Conservation (phyloP, 768 basidiomycete genomes). For the Boletus rubescentipes region DNA sequence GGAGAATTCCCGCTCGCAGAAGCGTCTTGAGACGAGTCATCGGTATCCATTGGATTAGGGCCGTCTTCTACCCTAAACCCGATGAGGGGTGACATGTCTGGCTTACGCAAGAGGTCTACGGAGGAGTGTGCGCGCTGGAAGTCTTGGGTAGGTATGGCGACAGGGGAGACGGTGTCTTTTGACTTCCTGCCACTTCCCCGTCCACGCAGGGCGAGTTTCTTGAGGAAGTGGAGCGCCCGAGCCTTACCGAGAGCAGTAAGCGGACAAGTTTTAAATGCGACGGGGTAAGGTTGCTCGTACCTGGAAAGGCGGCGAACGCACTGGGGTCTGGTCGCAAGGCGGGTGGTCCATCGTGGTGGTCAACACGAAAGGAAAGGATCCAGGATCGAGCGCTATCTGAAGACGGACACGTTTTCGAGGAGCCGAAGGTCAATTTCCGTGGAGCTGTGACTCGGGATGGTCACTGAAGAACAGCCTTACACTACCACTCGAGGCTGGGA, state of each 20-base stretch:
- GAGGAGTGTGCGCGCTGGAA: constrained; percentile 34
- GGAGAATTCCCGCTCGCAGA: constrained; percentile 25
- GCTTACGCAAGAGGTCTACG: constrained; percentile 32
- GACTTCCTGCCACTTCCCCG: constrained; percentile 31
- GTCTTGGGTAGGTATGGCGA: constrained; percentile 22
- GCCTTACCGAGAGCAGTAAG: constrained; percentile 12
- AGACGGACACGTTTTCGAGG: constrained; percentile 28
- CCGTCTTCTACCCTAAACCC: constrained; percentile 23
- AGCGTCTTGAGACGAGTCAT: constrained; percentile 32
- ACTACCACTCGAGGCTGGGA: background rate
- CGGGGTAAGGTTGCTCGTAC: constrained; percentile 17
- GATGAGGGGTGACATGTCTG: constrained; percentile 24
- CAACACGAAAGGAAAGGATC: constrained; percentile 10
- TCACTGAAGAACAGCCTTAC: background rate
- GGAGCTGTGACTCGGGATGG: background rate
- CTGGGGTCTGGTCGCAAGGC: constrained; percentile 22
- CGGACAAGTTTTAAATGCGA: constrained; percentile 15
- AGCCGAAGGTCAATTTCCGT: constrained; percentile 25
- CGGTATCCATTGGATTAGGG: constrained; percentile 29
- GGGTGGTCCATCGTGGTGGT: constrained; percentile 29
- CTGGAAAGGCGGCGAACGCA: constrained; percentile 28
- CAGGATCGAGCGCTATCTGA: constrained; percentile 21
- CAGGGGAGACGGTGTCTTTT: constrained; percentile 27
- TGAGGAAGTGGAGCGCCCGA: constrained; percentile 41
- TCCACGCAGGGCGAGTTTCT: constrained; percentile 35